Evolutionary conservation across 2,329 filamentous ascomycete species (phyloP), one percentile per base, ranked within the genome.

Genomic region (Coniochaeta pulveracea): DNA sequence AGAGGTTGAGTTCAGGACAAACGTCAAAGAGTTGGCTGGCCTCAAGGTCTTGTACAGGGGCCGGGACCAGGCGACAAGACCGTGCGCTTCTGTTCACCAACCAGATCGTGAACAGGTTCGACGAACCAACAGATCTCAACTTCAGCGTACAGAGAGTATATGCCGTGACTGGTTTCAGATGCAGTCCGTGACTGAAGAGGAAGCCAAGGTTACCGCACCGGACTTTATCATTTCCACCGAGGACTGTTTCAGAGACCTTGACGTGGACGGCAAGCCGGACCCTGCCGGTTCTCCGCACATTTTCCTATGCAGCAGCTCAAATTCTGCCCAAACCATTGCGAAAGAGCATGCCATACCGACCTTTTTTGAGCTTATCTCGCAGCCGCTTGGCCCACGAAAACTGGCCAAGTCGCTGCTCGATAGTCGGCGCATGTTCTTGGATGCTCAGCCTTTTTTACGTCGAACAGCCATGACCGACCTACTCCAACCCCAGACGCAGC

Each of bases 351-450:
- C 19, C 15, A 18, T 38, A 30, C 36, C 35, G 19, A 28, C 19
- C 8, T 22, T 26, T 6, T 28, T 56, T 8, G 56, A 59, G 30
- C 58, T 56, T 26, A 50, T 57, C 12, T 56, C 55, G 2, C 56
- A 57, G 30, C 57, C 57, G 3, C 42, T 55, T 4, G 56, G 56
- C 0, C 55, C 56, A 5, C 53, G 54, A 12, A 59, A 58, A 36
- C 43, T 60, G 0, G 52, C 55, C 10, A 52, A 52, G 14, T 44
- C 51, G 3, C 43, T 59, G 14, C 37, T 47, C 3, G 37, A 48
- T 0, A 48, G 43, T 7, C 42, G 48, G 6, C 42, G 38, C 7
- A 42, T 48, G 6, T 54, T 50, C 51, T 49, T 41, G 15, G 37
- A 39, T 3, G 31, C 37, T 12, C 39, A 41, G 17, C 18, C n/a